Base-by-base conservation (phyloP, 73 alveolate species). In the Symbiodinium pilosum region DNA sequence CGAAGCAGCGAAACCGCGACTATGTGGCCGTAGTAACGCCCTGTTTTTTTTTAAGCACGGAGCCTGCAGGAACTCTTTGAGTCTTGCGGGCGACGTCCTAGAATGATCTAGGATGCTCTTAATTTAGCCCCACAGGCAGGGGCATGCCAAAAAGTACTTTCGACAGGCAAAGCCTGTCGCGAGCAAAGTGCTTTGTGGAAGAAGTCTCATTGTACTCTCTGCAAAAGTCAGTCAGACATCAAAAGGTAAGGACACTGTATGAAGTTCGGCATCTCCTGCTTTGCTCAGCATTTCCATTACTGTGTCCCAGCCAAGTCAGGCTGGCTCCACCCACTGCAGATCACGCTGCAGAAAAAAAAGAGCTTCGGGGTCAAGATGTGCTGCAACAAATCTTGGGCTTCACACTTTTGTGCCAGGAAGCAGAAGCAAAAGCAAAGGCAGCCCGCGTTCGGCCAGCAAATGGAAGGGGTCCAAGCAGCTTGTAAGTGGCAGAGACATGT, bases 391-490 rank as follows among this genome's bases (percentile, higher is more conserved):
- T n/a, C n/a, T 4, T 0, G 71, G 71, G 0, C 18, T 30, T 54
- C n/a, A 3, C 7, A 30, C 71, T 14, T 24, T 64, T 64, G 6
- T 36, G 21, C 2, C 38, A 64, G 77, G 77, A 52, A 64, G 94
- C 96, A 36, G 95, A 56, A 40, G 73, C 95, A 5, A 89, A 89
- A 54, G 96, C 96, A 26, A 44, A 88, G 51, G 84, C 84, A 9
- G 43, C n/a, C n/a, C n/a, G n/a, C n/a, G n/a, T n/a, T n/a, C n/a
- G n/a, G n/a, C n/a, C n/a, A n/a, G n/a, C n/a, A n/a, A n/a, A n/a
- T n/a, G n/a, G n/a, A n/a, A n/a, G n/a, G n/a, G n/a, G n/a, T n/a
- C n/a, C n/a, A n/a, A n/a, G n/a, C n/a, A 69, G 84, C 43, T 43
- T 3, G 43, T 32, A 47, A 47, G 59, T 9, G 14, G 59, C 59